Base-by-base conservation (phyloP, 345 rosid species). In the Acer saccharum region DNA sequence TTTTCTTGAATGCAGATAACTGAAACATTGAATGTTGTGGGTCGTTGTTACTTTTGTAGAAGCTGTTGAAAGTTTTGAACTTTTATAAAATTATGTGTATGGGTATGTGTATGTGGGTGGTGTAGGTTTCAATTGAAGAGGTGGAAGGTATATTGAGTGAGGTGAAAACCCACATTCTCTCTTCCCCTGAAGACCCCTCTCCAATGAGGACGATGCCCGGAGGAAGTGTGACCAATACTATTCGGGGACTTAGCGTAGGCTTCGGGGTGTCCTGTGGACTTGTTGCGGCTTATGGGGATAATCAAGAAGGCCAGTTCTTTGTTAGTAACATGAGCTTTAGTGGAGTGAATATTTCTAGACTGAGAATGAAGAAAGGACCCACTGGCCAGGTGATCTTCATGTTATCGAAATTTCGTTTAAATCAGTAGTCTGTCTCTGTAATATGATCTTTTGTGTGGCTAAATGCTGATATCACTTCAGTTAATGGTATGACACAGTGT, bases 191-290 rank as follows among this genome's bases (percentile, higher is more conserved):
- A 64, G 83, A 71, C 27, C 44, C 81, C 0, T 76, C 84, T 74
- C 74, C 84, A 2, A 52, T 91, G 10, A 92, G 79, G 87, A 87
- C 95, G 23, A 91, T 90, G 67, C 97, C 99, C 21, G 99, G 99
- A 10, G 99, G 99, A 39, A 96, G 99, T 78, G 98, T 96, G 13
- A 86, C 99, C 6, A 96, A 96, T 80, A 96, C 99, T 0, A 83
- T 96, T 71, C 83, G 99, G 80, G 99, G 99, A 54, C 91, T 96
- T 54, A 91, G 92, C 79, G 88, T 90, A 29, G 95, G 96, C 3
- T 94, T 96, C 25, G 95, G 98, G 64, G 81, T 96, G 64, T 61
- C 90, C 52, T 85, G 89, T 32, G 97, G 98, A 69, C 86, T 96
- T 18, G 82, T 96, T 13, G 97, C 97, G 52, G 97, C 97, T 66